Percentiles rank a stretch among this genome's conserved stretches.
Evolutionary conservation across 2,329 filamentous ascomycete species (phyloP).

Genomic region (Fusarium scirpi): DNA sequence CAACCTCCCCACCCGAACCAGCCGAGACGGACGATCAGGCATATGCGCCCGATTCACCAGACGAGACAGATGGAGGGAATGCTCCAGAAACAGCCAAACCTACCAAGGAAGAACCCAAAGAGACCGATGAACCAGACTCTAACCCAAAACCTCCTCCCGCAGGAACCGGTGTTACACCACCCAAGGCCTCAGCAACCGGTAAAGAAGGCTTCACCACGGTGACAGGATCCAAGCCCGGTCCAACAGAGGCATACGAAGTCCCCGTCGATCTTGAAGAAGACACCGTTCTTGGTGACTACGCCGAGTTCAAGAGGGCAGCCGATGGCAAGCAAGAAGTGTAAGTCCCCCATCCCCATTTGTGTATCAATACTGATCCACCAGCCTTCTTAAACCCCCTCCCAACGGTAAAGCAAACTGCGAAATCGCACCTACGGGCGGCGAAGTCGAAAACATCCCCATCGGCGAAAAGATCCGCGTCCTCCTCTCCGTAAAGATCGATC

Average conservation of each 20-base stretch:
- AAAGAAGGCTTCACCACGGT: background rate
- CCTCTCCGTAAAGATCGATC: background rate
- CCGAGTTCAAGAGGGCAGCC: background rate
- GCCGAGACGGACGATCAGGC: too few species aligned
- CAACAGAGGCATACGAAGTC: background rate
- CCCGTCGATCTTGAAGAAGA: background rate
- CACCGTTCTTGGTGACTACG: slow-evolving; percentile 3
- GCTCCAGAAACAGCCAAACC: background rate
- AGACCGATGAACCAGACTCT: background rate
- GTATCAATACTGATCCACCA: background rate
- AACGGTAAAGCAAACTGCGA: slow-evolving; percentile 14
- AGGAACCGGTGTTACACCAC: background rate
- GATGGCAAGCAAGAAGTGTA: background rate
- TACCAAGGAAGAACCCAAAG: background rate
- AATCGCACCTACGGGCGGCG: background rate
- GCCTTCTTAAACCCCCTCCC: slow-evolving; percentile 12
- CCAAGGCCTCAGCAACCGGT: background rate
- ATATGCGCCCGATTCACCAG: too few species aligned
- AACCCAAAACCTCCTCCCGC: background rate
- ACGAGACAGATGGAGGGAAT: background rate
- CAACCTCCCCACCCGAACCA: background rate
- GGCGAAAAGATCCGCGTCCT: slow-evolving; percentile 7
- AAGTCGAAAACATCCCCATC: background rate
- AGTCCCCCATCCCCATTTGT: rapidly evolving
- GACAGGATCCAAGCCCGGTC: background rate